These are phyloP conservation scores for Venturia carpophila DNA, from an alignment of 2,329 filamentous ascomycete genomes.

Conservation along the genomic window DNA sequence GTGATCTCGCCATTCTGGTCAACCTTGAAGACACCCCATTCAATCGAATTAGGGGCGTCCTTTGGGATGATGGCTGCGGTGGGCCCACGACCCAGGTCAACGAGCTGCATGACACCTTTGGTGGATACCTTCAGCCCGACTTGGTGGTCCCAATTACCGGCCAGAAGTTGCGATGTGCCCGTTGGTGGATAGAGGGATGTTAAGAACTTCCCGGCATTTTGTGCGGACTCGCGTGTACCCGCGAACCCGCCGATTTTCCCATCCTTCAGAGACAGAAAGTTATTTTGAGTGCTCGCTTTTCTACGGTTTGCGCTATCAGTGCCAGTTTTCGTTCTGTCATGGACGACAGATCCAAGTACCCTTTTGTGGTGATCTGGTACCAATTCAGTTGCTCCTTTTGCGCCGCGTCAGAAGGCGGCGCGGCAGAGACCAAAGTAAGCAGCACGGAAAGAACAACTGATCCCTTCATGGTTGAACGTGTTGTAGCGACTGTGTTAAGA, in stretches of 20 bases:
- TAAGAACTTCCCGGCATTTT: conserved; percentile 15
- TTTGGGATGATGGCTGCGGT: background rate
- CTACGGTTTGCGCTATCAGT: background rate
- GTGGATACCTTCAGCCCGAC: conserved; percentile 6
- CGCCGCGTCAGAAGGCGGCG: background rate
- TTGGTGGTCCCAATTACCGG: conserved; percentile 15
- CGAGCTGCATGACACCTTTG: conserved; percentile 11
- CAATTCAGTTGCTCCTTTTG: background rate
- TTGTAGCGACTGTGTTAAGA: background rate
- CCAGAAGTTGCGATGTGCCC: conserved; percentile 8
- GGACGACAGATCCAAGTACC: background rate
- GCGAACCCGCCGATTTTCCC: conserved; percentile 15
- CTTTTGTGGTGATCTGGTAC: background rate
- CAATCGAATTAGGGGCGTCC: conserved; percentile 1
- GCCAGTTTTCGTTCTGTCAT: background rate
- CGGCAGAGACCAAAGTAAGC: background rate
- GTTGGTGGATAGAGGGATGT: conserved; percentile 5
- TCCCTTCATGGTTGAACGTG: background rate
- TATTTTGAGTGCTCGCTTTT: conserved; percentile 10
- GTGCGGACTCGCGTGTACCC: conserved; percentile 6
- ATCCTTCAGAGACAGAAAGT: conserved; percentile 11
- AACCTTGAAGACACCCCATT: conserved; percentile 17
- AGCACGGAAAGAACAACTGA: background rate
- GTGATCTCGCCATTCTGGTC: background rate
- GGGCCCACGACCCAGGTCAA: conserved; percentile 9